Conservation (phyloP, 1,284 basidiomycete species). For the Cerioporus squamosus region DNA sequence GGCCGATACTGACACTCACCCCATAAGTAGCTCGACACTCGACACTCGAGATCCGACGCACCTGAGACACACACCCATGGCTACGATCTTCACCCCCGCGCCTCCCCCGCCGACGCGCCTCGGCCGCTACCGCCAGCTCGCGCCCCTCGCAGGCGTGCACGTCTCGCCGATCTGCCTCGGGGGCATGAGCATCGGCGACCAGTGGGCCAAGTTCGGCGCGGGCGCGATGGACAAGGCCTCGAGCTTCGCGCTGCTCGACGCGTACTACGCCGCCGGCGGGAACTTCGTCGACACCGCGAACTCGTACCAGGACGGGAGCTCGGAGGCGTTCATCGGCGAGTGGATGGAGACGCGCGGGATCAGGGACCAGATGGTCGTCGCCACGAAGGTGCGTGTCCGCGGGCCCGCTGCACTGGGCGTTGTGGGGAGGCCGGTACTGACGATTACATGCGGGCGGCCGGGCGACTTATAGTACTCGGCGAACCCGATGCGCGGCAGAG, state of each 20-base stretch:
- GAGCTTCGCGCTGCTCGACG: constrained; percentile 47
- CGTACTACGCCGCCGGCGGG: constrained; percentile 41
- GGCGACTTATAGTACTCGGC: constrained; percentile 38
- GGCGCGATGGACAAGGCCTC: constrained; percentile 40
- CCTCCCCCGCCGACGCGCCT: constrained; percentile 27
- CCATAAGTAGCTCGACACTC: too few relatives aligned
- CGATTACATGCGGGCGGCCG: too few relatives aligned
- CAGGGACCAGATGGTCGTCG: constrained; percentile 58
- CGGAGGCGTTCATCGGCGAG: constrained; percentile 59
- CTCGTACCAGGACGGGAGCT: constrained; percentile 39
- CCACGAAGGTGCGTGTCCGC: constrained; percentile 49
- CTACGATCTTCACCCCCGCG: neutral
- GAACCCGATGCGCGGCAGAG: constrained; percentile 31
- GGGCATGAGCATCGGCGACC: constrained; percentile 51
- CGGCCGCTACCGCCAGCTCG: constrained; percentile 48
- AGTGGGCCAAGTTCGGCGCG: constrained; percentile 39
- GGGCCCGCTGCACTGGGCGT: too few relatives aligned
- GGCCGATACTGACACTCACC: too few relatives aligned
- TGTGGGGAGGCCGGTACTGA: too few relatives aligned
- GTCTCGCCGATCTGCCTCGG: constrained; percentile 57
- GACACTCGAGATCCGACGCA: too few relatives aligned
- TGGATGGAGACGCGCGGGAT: constrained; percentile 55
- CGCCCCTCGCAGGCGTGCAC: constrained; percentile 36
- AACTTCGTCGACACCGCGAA: constrained; percentile 62
- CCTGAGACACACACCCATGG: too few relatives aligned